Evolutionary conservation across 768 basidiomycete genomes (phyloP).

Genomic region (Lentinula detonsa): DNA sequence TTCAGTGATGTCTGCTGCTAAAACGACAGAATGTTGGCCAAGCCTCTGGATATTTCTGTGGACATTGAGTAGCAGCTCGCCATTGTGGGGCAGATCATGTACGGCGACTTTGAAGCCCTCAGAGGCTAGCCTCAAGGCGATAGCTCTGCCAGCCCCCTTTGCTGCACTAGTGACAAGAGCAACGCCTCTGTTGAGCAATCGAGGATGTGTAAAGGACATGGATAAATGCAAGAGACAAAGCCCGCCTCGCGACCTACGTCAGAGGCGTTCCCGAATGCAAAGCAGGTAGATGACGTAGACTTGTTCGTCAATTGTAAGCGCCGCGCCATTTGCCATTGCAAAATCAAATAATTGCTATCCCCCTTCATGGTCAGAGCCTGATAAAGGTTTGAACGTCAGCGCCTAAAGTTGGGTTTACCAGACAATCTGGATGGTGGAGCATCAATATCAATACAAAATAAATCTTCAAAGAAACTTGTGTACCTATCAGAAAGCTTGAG

Average conservation of each 20-base stretch:
- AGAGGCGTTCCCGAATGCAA: background rate
- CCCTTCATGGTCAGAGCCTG: no score
- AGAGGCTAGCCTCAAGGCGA: conserved; percentile 29
- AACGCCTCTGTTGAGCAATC: conserved; percentile 12
- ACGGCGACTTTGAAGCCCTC: conserved; percentile 32
- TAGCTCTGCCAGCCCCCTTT: conserved; percentile 33
- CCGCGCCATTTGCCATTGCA: background rate
- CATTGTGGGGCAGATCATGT: conserved; percentile 20
- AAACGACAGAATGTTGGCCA: background rate
- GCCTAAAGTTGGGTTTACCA: no score
- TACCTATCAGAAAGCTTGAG: no score
- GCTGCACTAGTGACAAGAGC: conserved; percentile 33
- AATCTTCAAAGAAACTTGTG: no score
- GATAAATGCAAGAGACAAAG: background rate
- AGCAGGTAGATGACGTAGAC: background rate
- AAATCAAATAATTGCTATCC: background rate
- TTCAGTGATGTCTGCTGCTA: conserved; percentile 19
- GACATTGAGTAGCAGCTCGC: background rate
- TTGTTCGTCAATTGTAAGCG: background rate
- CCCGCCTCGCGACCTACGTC: background rate
- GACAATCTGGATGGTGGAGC: no score
- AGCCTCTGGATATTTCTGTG: background rate
- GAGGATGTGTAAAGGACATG: background rate
- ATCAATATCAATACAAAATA: no score
- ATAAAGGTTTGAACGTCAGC: no score